Evolutionary conservation across 2,329 filamentous ascomycete genomes (phyloP).

Genomic region (Talaromyces sp.): DNA sequence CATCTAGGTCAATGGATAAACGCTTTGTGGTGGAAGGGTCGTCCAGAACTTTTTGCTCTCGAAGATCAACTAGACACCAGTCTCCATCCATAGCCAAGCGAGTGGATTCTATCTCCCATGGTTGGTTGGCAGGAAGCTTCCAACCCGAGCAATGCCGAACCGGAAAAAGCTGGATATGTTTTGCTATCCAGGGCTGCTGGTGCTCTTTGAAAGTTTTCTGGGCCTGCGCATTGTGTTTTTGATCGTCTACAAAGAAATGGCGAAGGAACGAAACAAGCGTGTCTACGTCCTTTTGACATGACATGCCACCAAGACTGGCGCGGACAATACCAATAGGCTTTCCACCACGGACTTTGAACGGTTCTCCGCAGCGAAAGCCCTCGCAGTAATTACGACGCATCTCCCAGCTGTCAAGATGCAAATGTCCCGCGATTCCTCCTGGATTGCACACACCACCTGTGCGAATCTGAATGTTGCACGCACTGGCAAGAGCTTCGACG

Average conservation of each 20-base stretch:
- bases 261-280: conserved; percentile 65
- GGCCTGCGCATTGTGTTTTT: background rate
- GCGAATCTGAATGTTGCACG: conserved; percentile 76
- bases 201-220: background rate
- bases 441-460: conserved; percentile 91
- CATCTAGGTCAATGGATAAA: conserved; percentile 40
- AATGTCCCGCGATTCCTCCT: conserved; percentile 69
- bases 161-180: conserved; percentile 70
- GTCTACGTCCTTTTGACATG: conserved; percentile 67
- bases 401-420: conserved; percentile 72
- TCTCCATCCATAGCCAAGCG: conserved; percentile 92
- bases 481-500: conserved; percentile 77
- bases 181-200: conserved; percentile 44
- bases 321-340: conserved; percentile 85
- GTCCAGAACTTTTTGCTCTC: background rate
- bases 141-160: conserved; percentile 94
- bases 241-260: conserved; percentile 57
- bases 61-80: conserved; percentile 70
- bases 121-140: conserved; percentile 54
- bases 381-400: conserved; percentile 78
- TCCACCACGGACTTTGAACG: conserved; percentile 73
- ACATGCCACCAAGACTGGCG: conserved; percentile 86
- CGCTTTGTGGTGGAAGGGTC: conserved; percentile 63
- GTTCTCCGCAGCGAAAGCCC: conserved; percentile 77
- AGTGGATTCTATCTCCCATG: conserved; percentile 75